Base-by-base conservation (phyloP, 495 filamentous ascomycete genomes). In the Echria macrotheca region DNA sequence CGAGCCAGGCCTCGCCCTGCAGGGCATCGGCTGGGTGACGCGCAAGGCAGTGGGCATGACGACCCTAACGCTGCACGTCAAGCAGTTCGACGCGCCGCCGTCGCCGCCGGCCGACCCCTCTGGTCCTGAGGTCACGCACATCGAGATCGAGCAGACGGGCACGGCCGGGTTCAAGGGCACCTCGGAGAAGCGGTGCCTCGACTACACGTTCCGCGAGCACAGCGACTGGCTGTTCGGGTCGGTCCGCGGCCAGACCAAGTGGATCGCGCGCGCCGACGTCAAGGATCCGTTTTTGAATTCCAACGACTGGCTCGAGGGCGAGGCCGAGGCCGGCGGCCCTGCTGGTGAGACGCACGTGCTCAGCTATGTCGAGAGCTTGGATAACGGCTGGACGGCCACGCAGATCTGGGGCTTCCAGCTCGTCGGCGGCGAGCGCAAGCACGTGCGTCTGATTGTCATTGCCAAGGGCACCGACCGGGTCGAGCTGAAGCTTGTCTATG, bases 11-110 rank as follows among this genome's bases (percentile, higher is more conserved):
- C 84, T 96, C 36, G 60, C 75, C 28, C 73, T 93, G 70, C 93
- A 96, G 81, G 84, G 84, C 68, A 70, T 98, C 44, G 66, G 82
- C 74, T 98, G 86, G 86, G 55, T 89, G 45, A 76, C 80, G 28
- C 91, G 93, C 68, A 89, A 85, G 72, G 77, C 78, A 38, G 83
- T 95, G 65, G 57, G 67, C 54, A 59, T 82, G 7, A 86, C 90
- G 2, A 87, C 81, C 22, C 64, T 96, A 15, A 89, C 84, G 10
- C 79, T 95, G 18, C 55, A 78, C 42, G 60, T 87, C 50, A 80
- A 80, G 55, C 76, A 89, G 57, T 89, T 78, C 73, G 64, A 69
- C 17, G 72, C 56, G 8, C 60, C 64, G 47, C 77, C 69, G 5
- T 57, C 56, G 44, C 71, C 68, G 26, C 64, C 69, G 23, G 49